Evolutionary conservation across 805 yeast genomes (phyloP), one percentile per base, ranked within the genome.

Genomic region (Wickerhamiella kazuoi): DNA sequence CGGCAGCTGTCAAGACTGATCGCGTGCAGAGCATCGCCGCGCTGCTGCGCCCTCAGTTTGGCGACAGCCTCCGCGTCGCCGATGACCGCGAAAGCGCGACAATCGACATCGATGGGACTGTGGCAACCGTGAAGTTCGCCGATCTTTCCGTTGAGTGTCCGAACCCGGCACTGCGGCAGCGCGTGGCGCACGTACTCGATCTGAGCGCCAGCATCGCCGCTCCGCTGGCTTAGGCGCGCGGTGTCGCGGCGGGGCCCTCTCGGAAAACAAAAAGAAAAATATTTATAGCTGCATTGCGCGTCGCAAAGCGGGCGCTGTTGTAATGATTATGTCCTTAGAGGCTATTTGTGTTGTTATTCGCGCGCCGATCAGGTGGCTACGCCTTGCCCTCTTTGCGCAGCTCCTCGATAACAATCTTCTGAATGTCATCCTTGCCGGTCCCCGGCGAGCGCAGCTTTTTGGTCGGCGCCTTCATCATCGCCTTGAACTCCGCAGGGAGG

Each of bases 21-120:
- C 63, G 76, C 45, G 55, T 72, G 4, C 61, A 63, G 17, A 68
- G 82, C 41, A 69, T 90, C 9, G 55, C 71, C 2, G 64, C 72
- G 11, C 62, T 90, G 34, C 62, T 90, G 37, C 63, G 65, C 36
- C 84, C 90, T 1, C 99, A 90, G 51, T 90, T 90, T 61, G 98
- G 97, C 14, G 82, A 79, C 19, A 59, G 84, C 1, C 72, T 80
- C 43, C 42, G 43, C 1, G 49, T 52, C 20, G 42, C 50, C 8
- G 51, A 60, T 0, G 61, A 61, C 6, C 54, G 61, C 57, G 63
- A 41, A 60, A 62, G 39, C 50, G 80, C 82, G 0, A 52, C 56
- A 1, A 69, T 90, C 13, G 69, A 67, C 24, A 75, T 87, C 38
- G 97, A 94, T 30, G 76, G 75, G 42, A 72, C 68, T 44, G 75